Percentiles rank a stretch among this genome's conserved stretches.
Evolutionary conservation across 768 basidiomycete species (phyloP).

Genomic region (Coprinellus micaceus): DNA sequence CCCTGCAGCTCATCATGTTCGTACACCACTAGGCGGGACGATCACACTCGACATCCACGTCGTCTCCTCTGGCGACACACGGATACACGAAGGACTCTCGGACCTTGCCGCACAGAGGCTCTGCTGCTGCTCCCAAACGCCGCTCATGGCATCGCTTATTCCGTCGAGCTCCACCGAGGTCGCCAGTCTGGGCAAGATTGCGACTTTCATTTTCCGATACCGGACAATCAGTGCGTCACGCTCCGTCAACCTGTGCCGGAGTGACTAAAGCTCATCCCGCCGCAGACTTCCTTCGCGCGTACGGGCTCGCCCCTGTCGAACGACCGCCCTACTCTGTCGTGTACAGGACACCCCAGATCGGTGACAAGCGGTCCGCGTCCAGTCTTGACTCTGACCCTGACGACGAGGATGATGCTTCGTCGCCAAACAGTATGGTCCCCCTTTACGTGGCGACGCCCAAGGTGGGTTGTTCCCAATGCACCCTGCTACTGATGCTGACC

Average conservation of each 20-base stretch:
- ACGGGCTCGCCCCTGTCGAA: constrained; percentile 1
- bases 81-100: constrained; percentile 27
- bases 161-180: constrained; percentile 30
- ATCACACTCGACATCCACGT: constrained; percentile 29
- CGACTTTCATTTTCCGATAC: constrained; percentile 30
- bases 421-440: neutral
- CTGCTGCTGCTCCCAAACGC: constrained; percentile 19
- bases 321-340: neutral
- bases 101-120: constrained; percentile 20
- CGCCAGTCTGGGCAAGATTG: constrained; percentile 27
- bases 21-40: constrained; percentile 25
- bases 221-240: constrained; percentile 22
- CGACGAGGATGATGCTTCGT: constrained; percentile 3
- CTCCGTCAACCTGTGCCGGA: neutral
- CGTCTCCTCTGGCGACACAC: constrained; percentile 26
- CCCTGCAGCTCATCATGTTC: constrained; percentile 17
- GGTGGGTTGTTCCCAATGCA: too few species aligned
- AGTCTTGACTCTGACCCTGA: constrained; percentile 3
- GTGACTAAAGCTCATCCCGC: too few species aligned
- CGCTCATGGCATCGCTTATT: constrained; percentile 25
- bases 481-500: too few species aligned
- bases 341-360: neutral
- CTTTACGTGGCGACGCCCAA: neutral
- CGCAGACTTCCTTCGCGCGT: constrained; percentile 2
- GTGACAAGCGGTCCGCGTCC: constrained; percentile 2